A percentile compares a stretch with the other conserved stretches of the same genome.
phyloP scores from a whole-genome alignment of 495 filamentous ascomycete species.

The Aspergillus affinis region DNA sequence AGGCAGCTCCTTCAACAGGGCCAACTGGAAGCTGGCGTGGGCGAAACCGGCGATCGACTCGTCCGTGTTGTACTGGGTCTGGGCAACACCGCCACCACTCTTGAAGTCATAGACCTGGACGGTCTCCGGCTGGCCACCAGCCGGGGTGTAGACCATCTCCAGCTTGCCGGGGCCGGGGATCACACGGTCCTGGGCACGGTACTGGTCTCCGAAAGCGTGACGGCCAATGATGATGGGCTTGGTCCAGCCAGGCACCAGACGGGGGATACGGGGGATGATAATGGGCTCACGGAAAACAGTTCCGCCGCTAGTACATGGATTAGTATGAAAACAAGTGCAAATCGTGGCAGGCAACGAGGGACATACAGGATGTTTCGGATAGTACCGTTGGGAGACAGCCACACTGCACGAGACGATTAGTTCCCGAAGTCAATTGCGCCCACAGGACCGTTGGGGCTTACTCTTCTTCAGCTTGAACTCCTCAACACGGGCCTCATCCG shows the following conservation, averaged over 20 bases:
- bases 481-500: conserved; percentile 92
- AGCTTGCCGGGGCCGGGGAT: conserved; percentile 79
- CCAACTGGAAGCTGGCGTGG: conserved; percentile 93
- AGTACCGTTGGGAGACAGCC: conserved; percentile 96
- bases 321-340: background rate
- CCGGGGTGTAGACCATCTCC: conserved; percentile 89
- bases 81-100: conserved; percentile 77
- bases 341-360: background rate
- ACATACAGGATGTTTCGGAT: conserved; percentile 84
- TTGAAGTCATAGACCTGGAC: conserved; percentile 91
- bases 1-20: conserved; percentile 78
- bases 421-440: background rate
- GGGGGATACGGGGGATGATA: conserved; percentile 86
- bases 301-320: conserved; percentile 57
- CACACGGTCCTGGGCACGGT: conserved; percentile 89
- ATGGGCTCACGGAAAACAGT: conserved; percentile 99
- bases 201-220: conserved; percentile 98
- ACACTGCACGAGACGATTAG: conserved; percentile 62
- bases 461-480: conserved; percentile 99
- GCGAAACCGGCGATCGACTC: conserved; percentile 94
- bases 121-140: conserved; percentile 75
- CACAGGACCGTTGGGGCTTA: conserved; percentile 36
- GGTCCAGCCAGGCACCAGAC: conserved; percentile 94
- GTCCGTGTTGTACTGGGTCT: conserved; percentile 97
- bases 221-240: conserved; percentile 98